Conservation (phyloP, 441 rosid genomes). For the Metrosideros polymorpha region DNA sequence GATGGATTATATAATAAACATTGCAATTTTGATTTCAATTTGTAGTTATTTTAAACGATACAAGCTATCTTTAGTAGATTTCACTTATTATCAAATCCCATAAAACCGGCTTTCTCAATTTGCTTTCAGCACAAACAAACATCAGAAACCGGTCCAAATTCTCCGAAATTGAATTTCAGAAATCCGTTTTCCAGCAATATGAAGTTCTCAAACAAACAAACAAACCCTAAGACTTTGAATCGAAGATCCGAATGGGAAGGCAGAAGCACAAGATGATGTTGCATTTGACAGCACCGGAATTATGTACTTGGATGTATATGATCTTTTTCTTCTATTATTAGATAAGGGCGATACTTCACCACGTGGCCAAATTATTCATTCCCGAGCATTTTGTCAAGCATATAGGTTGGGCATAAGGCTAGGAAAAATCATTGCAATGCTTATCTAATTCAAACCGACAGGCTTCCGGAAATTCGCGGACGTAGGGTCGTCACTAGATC, state of each 20-base stretch:
- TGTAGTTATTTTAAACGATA: neutral
- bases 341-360: neutral
- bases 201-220: neutral
- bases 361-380: neutral
- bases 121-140: neutral
- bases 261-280: neutral
- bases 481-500: neutral
- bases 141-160: neutral
- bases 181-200: neutral
- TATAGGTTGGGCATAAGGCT: neutral
- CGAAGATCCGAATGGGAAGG: neutral
- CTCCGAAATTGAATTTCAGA: neutral
- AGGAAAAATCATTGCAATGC: neutral
- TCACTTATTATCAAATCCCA: neutral
- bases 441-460: neutral
- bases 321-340: neutral
- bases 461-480: neutral
- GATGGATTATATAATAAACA: neutral
- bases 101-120: neutral
- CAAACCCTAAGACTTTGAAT: neutral
- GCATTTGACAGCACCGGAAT: neutral
- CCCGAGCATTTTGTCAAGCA: neutral
- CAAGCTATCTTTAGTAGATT: neutral
- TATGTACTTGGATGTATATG: neutral
- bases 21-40: neutral